Evolutionary conservation across 2,329 filamentous ascomycete genomes (phyloP).

Genomic region (Dactylonectria estremocensis): DNA sequence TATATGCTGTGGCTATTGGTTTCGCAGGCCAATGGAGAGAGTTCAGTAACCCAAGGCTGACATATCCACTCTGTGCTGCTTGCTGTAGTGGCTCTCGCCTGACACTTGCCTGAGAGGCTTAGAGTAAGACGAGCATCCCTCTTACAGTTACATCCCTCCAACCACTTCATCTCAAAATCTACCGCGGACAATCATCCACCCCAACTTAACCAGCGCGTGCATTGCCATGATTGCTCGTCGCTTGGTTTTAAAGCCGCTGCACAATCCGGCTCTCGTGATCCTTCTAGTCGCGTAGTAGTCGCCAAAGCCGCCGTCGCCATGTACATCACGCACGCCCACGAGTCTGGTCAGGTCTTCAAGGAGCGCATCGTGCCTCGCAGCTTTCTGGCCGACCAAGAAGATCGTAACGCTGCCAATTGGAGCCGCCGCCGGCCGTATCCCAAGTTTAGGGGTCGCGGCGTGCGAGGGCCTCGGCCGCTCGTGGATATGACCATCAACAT

Average conservation of each 20-base stretch:
- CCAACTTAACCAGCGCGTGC: not conserved
- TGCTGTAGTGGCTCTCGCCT: not conserved
- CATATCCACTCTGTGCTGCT: not conserved
- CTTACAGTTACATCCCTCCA: not conserved
- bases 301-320: not conserved
- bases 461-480: conserved; percentile 55
- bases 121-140: not conserved
- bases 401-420: conserved; percentile 52
- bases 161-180: not conserved
- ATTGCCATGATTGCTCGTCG: not conserved
- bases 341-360: conserved; percentile 55
- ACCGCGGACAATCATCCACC: not conserved
- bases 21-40: not conserved
- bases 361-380: conserved; percentile 55
- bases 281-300: not conserved
- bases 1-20: not conserved
- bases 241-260: not conserved
- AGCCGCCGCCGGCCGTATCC: conserved; percentile 52
- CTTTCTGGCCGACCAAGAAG: conserved; percentile 38
- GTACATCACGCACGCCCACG: conserved; percentile 52
- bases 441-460: conserved; percentile 44
- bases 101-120: not conserved
- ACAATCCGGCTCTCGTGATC: conserved; percentile 3
- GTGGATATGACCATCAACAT: conserved; percentile 57
- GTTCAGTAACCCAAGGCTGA: not conserved